A percentile compares a stretch with the other conserved stretches of the same genome.
Evolutionary conservation across 1,284 basidiomycete genomes (phyloP).

Genomic region (Schizopora paradoxa): DNA sequence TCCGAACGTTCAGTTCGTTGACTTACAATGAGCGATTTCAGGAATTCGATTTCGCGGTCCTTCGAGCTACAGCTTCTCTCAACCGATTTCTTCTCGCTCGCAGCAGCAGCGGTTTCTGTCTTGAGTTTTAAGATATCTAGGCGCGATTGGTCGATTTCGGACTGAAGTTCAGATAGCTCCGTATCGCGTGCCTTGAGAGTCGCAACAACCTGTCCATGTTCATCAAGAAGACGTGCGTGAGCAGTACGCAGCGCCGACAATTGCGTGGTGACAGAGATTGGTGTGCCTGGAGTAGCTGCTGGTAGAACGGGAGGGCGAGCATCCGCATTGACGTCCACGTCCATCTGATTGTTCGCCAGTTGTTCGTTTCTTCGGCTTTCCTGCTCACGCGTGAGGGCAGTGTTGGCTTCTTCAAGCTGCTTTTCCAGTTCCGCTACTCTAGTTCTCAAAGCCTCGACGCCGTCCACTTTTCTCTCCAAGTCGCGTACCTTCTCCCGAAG

Average conservation of each 20-base stretch:
- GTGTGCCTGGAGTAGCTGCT: conserved; percentile 41
- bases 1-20: conserved; percentile 2
- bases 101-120: conserved; percentile 7
- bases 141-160: conserved; percentile 32
- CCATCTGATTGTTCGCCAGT: neutral
- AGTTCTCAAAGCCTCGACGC: conserved; percentile 52
- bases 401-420: conserved; percentile 25
- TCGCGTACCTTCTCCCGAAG: conserved; percentile 69
- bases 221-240: conserved; percentile 58
- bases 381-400: conserved; percentile 39
- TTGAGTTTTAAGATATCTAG: conserved; percentile 35
- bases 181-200: conserved; percentile 45
- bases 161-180: conserved; percentile 39
- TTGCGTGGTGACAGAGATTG: conserved; percentile 47
- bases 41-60: conserved; percentile 56
- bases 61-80: conserved; percentile 42
- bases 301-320: conserved; percentile 7
- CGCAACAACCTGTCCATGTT: conserved; percentile 52
- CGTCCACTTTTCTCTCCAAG: conserved; percentile 50
- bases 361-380: conserved; percentile 29
- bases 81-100: conserved; percentile 32
- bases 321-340: neutral
- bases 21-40: conserved; percentile 59
- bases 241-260: conserved; percentile 52
- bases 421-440: conserved; percentile 51